These are phyloP conservation scores for Flaveria brownii DNA, from an alignment of 129 eudicot genomes.

Conservation along the genomic window DNA sequence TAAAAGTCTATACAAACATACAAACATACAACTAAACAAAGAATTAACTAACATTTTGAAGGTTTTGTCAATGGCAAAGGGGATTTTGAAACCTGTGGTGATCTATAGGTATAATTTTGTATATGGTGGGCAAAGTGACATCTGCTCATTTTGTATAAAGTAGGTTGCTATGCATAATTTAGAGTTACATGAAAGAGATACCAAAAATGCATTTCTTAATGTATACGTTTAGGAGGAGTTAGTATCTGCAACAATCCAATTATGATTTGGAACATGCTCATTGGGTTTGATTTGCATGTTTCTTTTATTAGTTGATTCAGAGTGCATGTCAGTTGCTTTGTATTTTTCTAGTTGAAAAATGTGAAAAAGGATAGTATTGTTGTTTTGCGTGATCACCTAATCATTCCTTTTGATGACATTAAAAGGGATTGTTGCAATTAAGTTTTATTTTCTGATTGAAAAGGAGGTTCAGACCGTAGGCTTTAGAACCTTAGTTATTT, in stretches of 20 bases:
- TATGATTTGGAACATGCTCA: not conserved
- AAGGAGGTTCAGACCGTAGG: not conserved
- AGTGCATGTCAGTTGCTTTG: not conserved
- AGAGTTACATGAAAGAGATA: not conserved
- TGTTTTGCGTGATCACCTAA: not conserved
- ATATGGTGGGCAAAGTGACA: conserved; percentile 19
- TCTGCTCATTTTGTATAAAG: conserved; percentile 2
- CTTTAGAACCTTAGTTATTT: conserved; percentile 1
- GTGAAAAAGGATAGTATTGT: conserved; percentile 11
- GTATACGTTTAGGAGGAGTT: not conserved
- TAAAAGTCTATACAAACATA: too few relatives aligned
- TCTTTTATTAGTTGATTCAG: conserved; percentile 13
- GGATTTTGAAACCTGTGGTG: conserved; percentile 14
- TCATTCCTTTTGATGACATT: conserved; percentile 1
- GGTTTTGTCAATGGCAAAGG: not conserved
- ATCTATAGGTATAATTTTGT: not conserved
- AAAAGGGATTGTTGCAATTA: conserved; percentile 9
- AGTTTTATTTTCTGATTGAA: not conserved
- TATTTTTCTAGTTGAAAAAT: conserved; percentile 1
- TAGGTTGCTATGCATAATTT: not conserved
- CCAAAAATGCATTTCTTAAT: not conserved
- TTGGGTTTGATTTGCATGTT: not conserved
- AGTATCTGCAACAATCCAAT: not conserved
- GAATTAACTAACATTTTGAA: too few relatives aligned
- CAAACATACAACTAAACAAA: too few relatives aligned